Conservation (phyloP, 1,284 basidiomycete genomes). For the Mycosarcoma mackinlayi region DNA sequence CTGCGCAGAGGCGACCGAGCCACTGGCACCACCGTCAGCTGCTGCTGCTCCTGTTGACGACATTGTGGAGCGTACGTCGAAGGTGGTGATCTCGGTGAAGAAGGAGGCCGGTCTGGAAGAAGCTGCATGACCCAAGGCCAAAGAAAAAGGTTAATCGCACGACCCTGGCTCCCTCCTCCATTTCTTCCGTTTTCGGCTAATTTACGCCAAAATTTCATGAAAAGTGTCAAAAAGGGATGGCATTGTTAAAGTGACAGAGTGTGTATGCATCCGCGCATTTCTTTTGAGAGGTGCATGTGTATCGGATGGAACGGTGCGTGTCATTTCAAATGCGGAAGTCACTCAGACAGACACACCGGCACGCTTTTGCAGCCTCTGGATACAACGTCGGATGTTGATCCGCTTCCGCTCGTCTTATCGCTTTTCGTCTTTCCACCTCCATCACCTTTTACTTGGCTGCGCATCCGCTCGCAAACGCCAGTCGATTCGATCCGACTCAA, state of each 20-base stretch:
- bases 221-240: not conserved
- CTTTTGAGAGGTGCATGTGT: not conserved
- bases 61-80: conserved; percentile 8
- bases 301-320: not conserved
- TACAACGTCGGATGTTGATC: not conserved
- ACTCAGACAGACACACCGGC: not conserved
- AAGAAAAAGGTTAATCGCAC: conserved; percentile 14
- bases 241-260: not conserved
- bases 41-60: conserved; percentile 1
- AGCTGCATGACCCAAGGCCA: not conserved
- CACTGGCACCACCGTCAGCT: conserved; percentile 5
- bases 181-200: conserved; percentile 18
- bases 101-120: not conserved
- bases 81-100: not conserved
- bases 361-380: not conserved
- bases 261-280: not conserved
- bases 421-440: not conserved
- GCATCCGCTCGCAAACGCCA: too few relatives aligned
- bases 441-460: too few relatives aligned
- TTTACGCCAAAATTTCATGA: conserved; percentile 9
- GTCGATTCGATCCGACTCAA: too few relatives aligned
- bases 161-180: conserved; percentile 15
- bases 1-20: conserved; percentile 42
- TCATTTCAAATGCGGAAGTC: not conserved
- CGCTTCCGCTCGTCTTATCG: not conserved